Evolutionary conservation across 106 monocot species (phyloP).

Genomic region (Allium cepa): DNA sequence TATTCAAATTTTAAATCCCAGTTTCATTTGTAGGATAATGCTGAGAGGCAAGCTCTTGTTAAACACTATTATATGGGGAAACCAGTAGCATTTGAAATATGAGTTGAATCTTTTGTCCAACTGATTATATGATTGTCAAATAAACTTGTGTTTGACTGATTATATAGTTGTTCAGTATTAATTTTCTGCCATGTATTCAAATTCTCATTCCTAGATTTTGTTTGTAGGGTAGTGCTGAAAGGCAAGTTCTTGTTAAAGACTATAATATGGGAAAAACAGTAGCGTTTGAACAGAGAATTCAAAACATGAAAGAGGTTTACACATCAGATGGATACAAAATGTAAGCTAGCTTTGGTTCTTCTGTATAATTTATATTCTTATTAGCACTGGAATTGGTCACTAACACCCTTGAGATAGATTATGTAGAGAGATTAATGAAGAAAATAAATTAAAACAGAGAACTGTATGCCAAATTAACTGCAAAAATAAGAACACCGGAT

Average conservation of each 20-base stretch:
- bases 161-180: too few species aligned
- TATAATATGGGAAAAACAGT: conserved; percentile 76
- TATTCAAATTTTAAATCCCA: background rate
- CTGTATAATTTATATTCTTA: background rate
- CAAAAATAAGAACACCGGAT: too few species aligned
- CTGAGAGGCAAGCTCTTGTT: conserved; percentile 89
- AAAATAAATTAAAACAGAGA: too few species aligned
- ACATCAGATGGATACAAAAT: conserved; percentile 95
- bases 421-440: too few species aligned
- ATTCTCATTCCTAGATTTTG: background rate
- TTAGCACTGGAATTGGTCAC: too few species aligned
- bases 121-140: too few species aligned
- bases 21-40: conserved; percentile 41
- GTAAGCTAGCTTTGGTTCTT: conserved; percentile 29
- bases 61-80: conserved; percentile 70
- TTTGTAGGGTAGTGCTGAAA: conserved; percentile 68
- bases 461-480: too few species aligned
- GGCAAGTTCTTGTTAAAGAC: conserved; percentile 79
- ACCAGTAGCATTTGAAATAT: conserved; percentile 75
- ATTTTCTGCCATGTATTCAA: too few species aligned
- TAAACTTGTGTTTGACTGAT: too few species aligned
- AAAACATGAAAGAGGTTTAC: conserved; percentile 89
- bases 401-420: too few species aligned
- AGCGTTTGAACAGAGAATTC: conserved; percentile 77
- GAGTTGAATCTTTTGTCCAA: conserved; percentile 18